Evolutionary conservation across 2,329 filamentous ascomycete genomes (phyloP), one percentile per base, ranked within the genome.

Genomic region (Spiromastix sp.): DNA sequence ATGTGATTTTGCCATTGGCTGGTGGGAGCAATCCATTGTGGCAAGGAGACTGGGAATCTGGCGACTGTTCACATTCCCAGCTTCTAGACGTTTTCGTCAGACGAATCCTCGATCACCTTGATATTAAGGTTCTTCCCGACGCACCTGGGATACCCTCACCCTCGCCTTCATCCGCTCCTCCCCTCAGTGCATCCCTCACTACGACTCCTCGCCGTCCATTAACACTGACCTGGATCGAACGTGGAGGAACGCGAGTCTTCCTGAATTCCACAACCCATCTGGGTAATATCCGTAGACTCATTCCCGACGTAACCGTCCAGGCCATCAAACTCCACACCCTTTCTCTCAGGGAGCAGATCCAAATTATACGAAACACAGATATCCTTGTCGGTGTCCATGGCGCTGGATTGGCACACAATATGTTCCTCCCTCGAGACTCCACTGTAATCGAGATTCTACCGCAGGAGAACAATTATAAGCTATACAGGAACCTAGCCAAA

Each of bases 401-500:
- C 27, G 62, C 63, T 0, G 64, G 60, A 1, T 46, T 67, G 11
- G 61, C 63, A 4, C 61, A 67, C 32, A 35, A 36, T 3, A 54
- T 68, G 42, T 68, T 66, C 37, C 49, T 66, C 41, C 54, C 44
- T 1, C 45, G 50, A 19, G 45, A 48, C 3, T 49, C 48, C 1
- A 55, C 53, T 11, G 43, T 68, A 5, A 57, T 67, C 4, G 64
- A 69, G 48, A 65, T 68, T 18, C 44, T 60, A 20, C 64, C 64
- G 3, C 39, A 43, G 2, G 49, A 48, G 5, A 39, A 63, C 12
- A 42, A 49, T 13, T 48, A 60, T 38, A 55, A 53, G 40, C 60
- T 58, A 1, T 68, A 66, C 40, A 52, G 59, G 16, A 67, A 67
- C 43, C 37, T 67, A 2, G 63, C 62, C 4, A 49, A 45, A 25